Percentiles rank a stretch among this genome's conserved stretches.
These are phyloP conservation scores for Salix koriyanagi DNA, from an alignment of 345 rosid genomes.

Conservation along the genomic window DNA sequence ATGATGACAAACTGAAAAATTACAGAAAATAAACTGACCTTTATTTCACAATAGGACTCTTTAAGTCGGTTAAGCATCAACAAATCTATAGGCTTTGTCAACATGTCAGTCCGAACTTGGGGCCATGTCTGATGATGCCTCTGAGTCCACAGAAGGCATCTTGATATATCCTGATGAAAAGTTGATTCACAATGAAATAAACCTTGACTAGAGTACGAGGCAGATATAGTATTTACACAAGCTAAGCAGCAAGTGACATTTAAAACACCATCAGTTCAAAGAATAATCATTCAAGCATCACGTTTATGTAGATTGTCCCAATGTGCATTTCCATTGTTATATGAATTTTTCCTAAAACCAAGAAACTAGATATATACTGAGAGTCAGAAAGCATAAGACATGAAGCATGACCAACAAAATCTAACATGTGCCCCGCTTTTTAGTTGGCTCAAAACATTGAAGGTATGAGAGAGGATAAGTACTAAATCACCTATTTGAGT, in stretches of 20 bases:
- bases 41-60: constrained; percentile 73
- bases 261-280: background rate
- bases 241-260: background rate
- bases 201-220: background rate
- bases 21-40: constrained; percentile 39
- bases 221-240: background rate
- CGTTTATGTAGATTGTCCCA: background rate
- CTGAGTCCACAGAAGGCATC: constrained; percentile 96
- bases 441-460: background rate
- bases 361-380: background rate
- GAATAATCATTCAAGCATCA: background rate
- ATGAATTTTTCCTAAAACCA: background rate
- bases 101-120: constrained; percentile 65
- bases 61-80: constrained; percentile 76
- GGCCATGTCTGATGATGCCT: constrained; percentile 96
- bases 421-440: background rate
- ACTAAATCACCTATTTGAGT: background rate
- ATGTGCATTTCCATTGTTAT: background rate
- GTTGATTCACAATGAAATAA: background rate
- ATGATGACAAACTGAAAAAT: background rate
- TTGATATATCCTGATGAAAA: constrained; percentile 73
- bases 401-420: background rate
- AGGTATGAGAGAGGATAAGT: background rate
- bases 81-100: constrained; percentile 76
- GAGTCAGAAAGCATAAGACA: background rate